These are phyloP conservation scores for Echinochloa phyllopogon DNA, from an alignment of 176 grass and related monocot genomes.

Conservation along the genomic window DNA sequence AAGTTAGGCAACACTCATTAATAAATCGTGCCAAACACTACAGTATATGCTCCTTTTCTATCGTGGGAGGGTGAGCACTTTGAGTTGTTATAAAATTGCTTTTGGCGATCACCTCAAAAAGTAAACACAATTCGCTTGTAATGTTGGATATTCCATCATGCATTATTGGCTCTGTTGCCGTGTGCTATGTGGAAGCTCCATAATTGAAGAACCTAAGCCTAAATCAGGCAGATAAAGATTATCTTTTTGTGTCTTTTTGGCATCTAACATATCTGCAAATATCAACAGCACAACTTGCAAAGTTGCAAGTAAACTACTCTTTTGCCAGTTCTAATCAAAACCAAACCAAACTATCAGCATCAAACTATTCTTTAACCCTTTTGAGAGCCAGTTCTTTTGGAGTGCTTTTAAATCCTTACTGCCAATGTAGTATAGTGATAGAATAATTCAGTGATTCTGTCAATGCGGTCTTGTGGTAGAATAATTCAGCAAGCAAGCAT, in stretches of 20 bases:
- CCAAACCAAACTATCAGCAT: neutral
- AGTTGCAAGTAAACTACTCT: slow-evolving; percentile 13
- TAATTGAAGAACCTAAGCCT: neutral
- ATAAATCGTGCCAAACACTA: slow-evolving; percentile 45
- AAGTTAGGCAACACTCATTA: slow-evolving; percentile 39
- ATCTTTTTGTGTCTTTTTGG: neutral
- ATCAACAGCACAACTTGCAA: neutral
- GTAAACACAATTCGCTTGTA: neutral
- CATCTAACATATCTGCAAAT: neutral
- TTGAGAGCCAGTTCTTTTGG: neutral
- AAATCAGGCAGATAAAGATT: neutral
- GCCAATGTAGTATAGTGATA: neutral
- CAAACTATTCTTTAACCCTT: neutral
- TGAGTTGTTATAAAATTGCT: neutral
- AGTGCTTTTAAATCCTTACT: neutral
- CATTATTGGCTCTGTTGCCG: slow-evolving; percentile 2
- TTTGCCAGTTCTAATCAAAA: neutral
- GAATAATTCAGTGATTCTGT: neutral
- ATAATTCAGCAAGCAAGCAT: slow-evolving; percentile 20
- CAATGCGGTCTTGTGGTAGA: neutral
- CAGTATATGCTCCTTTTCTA: slow-evolving; percentile 11
- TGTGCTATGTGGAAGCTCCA: slow-evolving; percentile 11
- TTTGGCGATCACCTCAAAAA: neutral
- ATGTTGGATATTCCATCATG: slow-evolving; percentile 23
- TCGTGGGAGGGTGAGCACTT: neutral